Evolutionary conservation across 768 basidiomycete species (phyloP).

Genomic region (Boletus speciosus): DNA sequence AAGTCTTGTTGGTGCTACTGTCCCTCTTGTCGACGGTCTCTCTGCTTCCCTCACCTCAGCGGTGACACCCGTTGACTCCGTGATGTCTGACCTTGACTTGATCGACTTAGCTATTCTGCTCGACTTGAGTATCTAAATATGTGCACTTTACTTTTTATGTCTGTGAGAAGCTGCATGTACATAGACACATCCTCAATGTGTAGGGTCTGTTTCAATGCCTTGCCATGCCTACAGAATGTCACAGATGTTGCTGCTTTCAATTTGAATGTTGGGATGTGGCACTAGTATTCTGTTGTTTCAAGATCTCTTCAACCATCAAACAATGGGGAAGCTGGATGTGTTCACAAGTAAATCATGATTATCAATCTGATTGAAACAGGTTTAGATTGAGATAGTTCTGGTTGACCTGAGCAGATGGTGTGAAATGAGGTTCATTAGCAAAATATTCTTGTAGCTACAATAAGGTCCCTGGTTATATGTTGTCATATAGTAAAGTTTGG

Average conservation of each 20-base stretch:
- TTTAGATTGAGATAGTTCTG: neutral
- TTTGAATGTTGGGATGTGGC: too few relatives aligned
- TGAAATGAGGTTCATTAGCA: neutral
- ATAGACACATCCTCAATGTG: neutral
- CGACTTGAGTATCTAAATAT: constrained; percentile 16
- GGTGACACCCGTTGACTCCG: constrained; percentile 12
- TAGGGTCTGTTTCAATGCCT: neutral
- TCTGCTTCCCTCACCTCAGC: constrained; percentile 19
- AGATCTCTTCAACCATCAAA: neutral
- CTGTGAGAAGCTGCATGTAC: neutral
- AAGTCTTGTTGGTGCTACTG: constrained; percentile 12
- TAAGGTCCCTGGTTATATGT: too few relatives aligned
- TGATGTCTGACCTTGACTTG: constrained; percentile 25
- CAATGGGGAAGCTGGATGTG: neutral
- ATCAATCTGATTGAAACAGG: neutral
- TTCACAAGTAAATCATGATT: neutral
- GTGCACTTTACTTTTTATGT: neutral
- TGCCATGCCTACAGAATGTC: neutral
- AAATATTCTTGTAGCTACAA: too few relatives aligned
- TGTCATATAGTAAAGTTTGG: too few relatives aligned
- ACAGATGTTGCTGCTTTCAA: neutral
- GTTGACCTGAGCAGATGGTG: neutral
- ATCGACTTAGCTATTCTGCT: constrained; percentile 22
- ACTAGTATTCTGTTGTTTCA: neutral
- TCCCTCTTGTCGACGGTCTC: constrained; percentile 23